Base-by-base conservation (phyloP, 306 rosid species). In the Vigna reflexopilosa region DNA sequence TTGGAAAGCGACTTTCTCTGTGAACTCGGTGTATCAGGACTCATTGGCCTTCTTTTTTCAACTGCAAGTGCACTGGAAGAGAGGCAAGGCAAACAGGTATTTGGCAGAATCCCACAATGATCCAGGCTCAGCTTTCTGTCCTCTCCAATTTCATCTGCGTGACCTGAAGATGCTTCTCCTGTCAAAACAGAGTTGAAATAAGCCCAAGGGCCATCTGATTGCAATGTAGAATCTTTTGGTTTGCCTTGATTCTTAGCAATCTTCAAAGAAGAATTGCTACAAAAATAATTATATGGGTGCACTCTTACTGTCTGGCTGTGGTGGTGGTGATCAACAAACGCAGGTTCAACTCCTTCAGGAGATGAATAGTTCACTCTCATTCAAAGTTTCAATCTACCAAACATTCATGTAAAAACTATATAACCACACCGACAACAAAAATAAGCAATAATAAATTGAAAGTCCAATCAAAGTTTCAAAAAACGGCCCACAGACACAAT, bases 71-170 rank as follows among this genome's bases (percentile, higher is more conserved):
- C 83, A 80, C 59, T 75, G 24, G 93, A 85, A 16, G 89, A 67
- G 17, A 88, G 89, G 61, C 88, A 86, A 54, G 98, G 93, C 89
- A 93, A 68, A 76, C 99, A 91, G 47, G 81, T 62, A 48, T 84
- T 90, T 14, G 88, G 89, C 40, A 94, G 85, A 77, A 91, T 71
- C 42, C 94, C 90, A 51, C 97, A 77, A 77, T 84, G 73, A 75
- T 84, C 93, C 10, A 72, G 32, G 14, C 74, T 61, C 45, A 65
- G 68, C 48, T 54, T 80, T 61, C 70, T 82, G 51, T 83, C 91
- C 28, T 65, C 85, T 81, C 77, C 87, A 84, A 44, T 67, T 56
- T 83, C 94, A 13, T 84, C 90, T 5, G 50, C 82, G 38, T 80
- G 82, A 77, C 59, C 56, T n/a, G 82, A 77, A 77, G 88, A 75